Evolutionary conservation across 2,329 filamentous ascomycete species (phyloP), one percentile per base, ranked within the genome.

Genomic region (Remersonia thermophila): DNA sequence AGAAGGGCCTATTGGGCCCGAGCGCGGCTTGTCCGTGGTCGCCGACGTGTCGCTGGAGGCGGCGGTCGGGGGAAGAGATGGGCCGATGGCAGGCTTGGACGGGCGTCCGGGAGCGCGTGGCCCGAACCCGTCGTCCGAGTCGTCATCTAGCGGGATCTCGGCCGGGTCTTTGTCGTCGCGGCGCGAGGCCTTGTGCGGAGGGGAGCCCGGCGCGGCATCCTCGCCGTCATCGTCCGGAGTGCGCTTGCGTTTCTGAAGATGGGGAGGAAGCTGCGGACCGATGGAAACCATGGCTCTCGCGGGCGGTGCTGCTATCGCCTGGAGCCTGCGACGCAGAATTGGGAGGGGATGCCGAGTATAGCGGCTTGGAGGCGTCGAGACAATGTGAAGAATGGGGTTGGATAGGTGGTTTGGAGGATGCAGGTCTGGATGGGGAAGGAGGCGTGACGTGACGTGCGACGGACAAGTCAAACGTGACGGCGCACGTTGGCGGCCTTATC

Each of bases 261-360:
- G 74, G 4, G 80, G 68, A 10, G 83, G 81, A 16, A 86, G 57
- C 41, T 77, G 66, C 11, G 83, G 81, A 4, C 81, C 80, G 51
- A 83, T 77, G 25, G 73, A 75, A 34, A 77, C 63, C 79, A 83
- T 83, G 23, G n/a, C 26, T 30, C 4, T 23, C 26, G 16, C 18
- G 25, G 3, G 14, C 10, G 2, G 3, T n/a, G n/a, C n/a, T n/a
- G n/a, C n/a, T 34, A 14, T n/a, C 8, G 20, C 20, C 20, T 23
- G 9, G 20, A 5, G 5, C 20, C 20, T 6, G 9, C 20, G 20
- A 23, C 9, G 20, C 5, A 23, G 5, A 23, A 23, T 23, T 23
- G 20, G 20, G 20, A 23, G 20, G 9, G 20, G 20, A 23, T 23
- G 20, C 5, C 5, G 20, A 23, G n/a, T n/a, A n/a, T n/a, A n/a